Base-by-base conservation (phyloP, 805 yeast genomes). In the Barnettozyma populi region DNA sequence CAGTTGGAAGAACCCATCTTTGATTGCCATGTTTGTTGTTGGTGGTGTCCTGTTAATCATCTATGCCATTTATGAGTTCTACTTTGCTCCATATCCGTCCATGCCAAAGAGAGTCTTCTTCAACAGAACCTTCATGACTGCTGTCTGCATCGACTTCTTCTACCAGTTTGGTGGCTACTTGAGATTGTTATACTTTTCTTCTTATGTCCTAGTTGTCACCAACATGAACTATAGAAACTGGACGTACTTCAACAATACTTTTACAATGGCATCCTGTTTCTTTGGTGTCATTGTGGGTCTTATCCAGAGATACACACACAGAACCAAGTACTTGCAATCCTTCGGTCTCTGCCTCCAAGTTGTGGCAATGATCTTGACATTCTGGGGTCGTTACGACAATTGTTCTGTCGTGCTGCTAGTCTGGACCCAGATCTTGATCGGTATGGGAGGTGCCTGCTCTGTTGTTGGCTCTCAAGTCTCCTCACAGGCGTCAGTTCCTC, bases 21-120 rank as follows among this genome's bases (percentile, higher is more conserved):
- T 72, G 57, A 72, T 72, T 52, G 75, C 68, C 21, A 68, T 71
- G 74, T 50, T 69, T 24, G 62, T 67, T 38, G 60, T 70, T 49
- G 75, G 76, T 48, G 62, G 64, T 25, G 44, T 61, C 4, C 48
- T 70, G 10, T 57, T 71, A 47, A 61, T 68, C 10, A 49, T 52
- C 13, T 70, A 63, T 47, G 59, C 56, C 8, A 25, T 67, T 34
- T 69, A 66, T 58, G 75, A 71, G 53, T 51, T 55, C 37, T 64
- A 44, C 43, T 56, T 55, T 31, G 64, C 69, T 11, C 68, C 69
- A 29, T 61, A 52, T 52, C 71, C 73, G 6, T 54, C 59, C 16
- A 56, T 65, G 50, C 72, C 74, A 21, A 62, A 52, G 44, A 57
- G 70, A 48, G 63, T 63, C 14, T 54, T 67, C 43, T 25, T 57